A percentile compares a stretch with the other conserved stretches of the same genome.
These are phyloP conservation scores for Diaporthe longicolla DNA, from an alignment of 2,329 filamentous ascomycete species.

Conservation along the genomic window DNA sequence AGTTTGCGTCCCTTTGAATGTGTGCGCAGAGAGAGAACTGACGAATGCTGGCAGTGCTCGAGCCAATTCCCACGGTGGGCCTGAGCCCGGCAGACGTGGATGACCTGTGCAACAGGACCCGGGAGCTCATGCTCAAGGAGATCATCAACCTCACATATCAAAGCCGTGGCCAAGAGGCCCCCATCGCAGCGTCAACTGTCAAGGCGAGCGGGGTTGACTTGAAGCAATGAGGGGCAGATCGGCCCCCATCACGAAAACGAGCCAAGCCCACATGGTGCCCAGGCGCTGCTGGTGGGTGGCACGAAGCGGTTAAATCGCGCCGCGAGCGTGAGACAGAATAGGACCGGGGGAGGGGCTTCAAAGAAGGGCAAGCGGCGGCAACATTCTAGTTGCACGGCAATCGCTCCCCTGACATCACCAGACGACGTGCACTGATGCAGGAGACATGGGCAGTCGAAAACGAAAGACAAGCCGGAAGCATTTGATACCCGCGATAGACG, in stretches of 20 bases:
- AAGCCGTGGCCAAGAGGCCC: conserved; percentile 56
- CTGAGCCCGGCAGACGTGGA: conserved; percentile 85
- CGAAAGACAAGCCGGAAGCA: conserved; percentile 32
- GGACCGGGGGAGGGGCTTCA: neutral
- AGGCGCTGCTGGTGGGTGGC: neutral
- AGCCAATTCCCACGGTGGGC: conserved; percentile 82
- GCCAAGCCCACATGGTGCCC: neutral
- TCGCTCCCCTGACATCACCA: neutral
- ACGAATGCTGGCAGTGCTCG: conserved; percentile 71
- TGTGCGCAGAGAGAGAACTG: neutral
- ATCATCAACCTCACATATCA: conserved; percentile 68
- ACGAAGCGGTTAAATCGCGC: neutral
- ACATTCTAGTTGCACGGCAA: neutral
- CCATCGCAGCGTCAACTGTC: conserved; percentile 41
- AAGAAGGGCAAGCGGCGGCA: neutral
- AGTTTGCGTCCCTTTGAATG: conserved; percentile 44
- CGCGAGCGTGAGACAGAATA: neutral
- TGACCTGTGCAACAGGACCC: conserved; percentile 75
- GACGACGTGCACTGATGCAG: conserved; percentile 11
- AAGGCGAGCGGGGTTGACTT: conserved; percentile 42
- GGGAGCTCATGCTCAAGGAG: conserved; percentile 82
- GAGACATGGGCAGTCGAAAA: neutral
- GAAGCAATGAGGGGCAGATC: conserved; percentile 38
- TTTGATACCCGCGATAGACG: conserved; percentile 43
- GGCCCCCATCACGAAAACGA: neutral